phyloP scores from a whole-genome alignment of 2,329 filamentous ascomycete species.

The Ceratocystis harringtonii region DNA sequence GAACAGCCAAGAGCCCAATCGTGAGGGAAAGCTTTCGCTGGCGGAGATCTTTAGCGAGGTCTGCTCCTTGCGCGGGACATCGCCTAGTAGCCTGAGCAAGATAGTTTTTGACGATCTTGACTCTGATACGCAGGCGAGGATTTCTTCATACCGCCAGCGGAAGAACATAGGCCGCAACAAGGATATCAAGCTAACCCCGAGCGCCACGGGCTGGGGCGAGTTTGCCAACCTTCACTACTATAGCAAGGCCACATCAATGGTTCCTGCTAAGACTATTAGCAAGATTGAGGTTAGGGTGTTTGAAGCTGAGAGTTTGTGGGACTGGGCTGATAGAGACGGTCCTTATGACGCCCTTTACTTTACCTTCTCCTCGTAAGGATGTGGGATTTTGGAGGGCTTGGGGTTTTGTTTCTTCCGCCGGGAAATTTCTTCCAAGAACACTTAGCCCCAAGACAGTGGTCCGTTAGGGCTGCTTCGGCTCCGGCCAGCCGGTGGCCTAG shows the following conservation, averaged over 20 bases:
- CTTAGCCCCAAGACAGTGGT: too few relatives aligned
- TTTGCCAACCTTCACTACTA: not conserved
- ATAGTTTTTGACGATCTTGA: not conserved
- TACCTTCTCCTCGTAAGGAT: not conserved
- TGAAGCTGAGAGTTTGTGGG: not conserved
- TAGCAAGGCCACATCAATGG: not conserved
- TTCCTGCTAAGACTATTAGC: not conserved
- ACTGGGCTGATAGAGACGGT: not conserved
- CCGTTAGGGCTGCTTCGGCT: too few relatives aligned
- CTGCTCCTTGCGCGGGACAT: not conserved
- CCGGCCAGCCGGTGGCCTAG: too few relatives aligned
- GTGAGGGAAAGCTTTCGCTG: not conserved
- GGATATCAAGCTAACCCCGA: not conserved
- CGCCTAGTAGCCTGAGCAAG: not conserved
- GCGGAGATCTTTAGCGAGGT: not conserved
- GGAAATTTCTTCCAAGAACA: too few relatives aligned
- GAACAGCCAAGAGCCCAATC: not conserved
- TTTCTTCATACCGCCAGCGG: not conserved
- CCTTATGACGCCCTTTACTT: not conserved
- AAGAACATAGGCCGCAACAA: rapidly evolving
- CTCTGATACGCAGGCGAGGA: not conserved
- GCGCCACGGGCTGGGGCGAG: not conserved
- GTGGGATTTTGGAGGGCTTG: not conserved
- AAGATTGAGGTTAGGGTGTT: not conserved
- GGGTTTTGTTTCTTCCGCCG: too few relatives aligned